A percentile compares a stretch with the other conserved stretches of the same genome.
Evolutionary conservation across 805 yeast species (phyloP).

Genomic region (Cyberlindnera galapagoensis): DNA sequence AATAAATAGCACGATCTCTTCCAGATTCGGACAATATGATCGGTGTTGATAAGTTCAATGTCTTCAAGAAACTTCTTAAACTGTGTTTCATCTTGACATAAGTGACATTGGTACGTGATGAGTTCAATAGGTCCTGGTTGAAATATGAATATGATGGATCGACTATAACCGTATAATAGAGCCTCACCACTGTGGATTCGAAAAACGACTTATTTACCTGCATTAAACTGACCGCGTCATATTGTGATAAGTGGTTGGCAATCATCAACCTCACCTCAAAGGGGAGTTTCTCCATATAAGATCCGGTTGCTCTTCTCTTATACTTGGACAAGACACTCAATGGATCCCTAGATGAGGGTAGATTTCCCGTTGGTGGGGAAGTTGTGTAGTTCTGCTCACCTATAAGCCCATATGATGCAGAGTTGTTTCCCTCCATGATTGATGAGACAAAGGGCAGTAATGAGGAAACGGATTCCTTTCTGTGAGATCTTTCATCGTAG

Average conservation of each 20-base stretch:
- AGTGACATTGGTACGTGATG: slow-evolving; percentile 11
- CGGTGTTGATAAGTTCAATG: slow-evolving; percentile 7
- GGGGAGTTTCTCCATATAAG: slow-evolving; percentile 29
- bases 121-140: slow-evolving; percentile 20
- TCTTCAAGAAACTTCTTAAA: slow-evolving; percentile 30
- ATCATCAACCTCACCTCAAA: slow-evolving; percentile 30
- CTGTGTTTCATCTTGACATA: slow-evolving; percentile 35
- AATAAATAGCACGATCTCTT: slow-evolving; percentile 3
- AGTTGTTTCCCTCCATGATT: too few species aligned
- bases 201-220: slow-evolving; percentile 27
- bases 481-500: neutral
- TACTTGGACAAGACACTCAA: too few species aligned
- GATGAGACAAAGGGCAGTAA: slow-evolving; percentile 18
- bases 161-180: slow-evolving; percentile 26
- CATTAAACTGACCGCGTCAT: slow-evolving; percentile 31
- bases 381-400: too few species aligned
- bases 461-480: slow-evolving; percentile 8
- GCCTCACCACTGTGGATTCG: slow-evolving; percentile 26
- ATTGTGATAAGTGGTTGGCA: slow-evolving; percentile 31
- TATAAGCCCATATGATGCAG: too few species aligned
- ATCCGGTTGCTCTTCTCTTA: neutral
- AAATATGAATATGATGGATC: slow-evolving; percentile 34
- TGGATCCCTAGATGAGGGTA: too few species aligned
- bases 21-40: slow-evolving; percentile 1
- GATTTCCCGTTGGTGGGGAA: too few species aligned